Evolutionary conservation across 1,139 yeast genomes (phyloP).

Genomic region (Yamadazyma dendronema): DNA sequence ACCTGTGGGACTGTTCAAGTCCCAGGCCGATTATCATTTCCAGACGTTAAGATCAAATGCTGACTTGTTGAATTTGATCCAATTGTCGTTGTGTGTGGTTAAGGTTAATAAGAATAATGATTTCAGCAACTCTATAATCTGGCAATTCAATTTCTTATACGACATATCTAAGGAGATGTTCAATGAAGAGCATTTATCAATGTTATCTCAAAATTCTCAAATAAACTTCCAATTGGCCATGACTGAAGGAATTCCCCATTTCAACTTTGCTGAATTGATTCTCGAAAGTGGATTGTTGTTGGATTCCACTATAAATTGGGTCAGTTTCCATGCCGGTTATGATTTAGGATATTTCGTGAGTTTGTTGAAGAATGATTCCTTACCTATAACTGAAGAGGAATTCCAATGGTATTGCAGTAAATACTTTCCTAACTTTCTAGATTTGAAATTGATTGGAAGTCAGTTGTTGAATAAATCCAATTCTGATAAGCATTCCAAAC

Average conservation of each 20-base stretch:
- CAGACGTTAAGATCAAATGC: conserved; percentile 92
- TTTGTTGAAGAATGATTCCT: conserved; percentile 67
- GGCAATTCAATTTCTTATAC: conserved; percentile 94
- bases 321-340: conserved; percentile 91
- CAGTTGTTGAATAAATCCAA: conserved; percentile 33
- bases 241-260: conserved; percentile 74
- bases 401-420: conserved; percentile 70
- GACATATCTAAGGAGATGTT: conserved; percentile 80
- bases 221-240: conserved; percentile 77
- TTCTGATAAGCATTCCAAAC: conserved; percentile 28
- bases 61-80: conserved; percentile 81
- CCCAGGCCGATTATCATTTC: conserved; percentile 90
- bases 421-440: conserved; percentile 82
- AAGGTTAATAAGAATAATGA: conserved; percentile 67
- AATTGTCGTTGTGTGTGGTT: conserved; percentile 81
- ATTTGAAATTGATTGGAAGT: conserved; percentile 76
- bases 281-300: conserved; percentile 84
- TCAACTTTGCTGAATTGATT: conserved; percentile 79
- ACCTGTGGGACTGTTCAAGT: conserved; percentile 92
- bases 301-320: conserved; percentile 76
- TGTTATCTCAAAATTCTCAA: conserved; percentile 73
- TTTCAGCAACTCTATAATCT: conserved; percentile 64
- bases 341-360: conserved; percentile 89
- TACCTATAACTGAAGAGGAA: conserved; percentile 81
- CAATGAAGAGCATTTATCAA: conserved; percentile 70